Percentiles rank a stretch among this genome's conserved stretches.
These are phyloP conservation scores for Arachnopeziza araneosa DNA, from an alignment of 2,329 filamentous ascomycete genomes.

Conservation along the genomic window DNA sequence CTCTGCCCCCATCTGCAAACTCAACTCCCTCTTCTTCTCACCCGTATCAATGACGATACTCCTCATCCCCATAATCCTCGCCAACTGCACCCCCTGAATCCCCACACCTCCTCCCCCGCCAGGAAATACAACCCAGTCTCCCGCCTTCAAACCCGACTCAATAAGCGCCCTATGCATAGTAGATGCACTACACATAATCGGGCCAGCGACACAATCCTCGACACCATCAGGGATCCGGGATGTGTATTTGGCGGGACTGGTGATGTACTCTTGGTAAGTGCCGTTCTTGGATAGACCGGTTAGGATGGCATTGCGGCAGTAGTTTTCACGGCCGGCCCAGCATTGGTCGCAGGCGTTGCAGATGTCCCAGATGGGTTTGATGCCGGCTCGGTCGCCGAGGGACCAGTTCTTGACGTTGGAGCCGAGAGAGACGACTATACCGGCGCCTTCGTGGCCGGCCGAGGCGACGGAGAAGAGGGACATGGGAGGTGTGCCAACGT, in stretches of 20 bases:
- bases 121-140: constrained; percentile 76
- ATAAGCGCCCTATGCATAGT: constrained; percentile 91
- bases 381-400: constrained; percentile 78
- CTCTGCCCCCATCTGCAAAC: constrained; percentile 62
- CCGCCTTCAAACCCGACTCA: constrained; percentile 68
- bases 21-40: constrained; percentile 71
- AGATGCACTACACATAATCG: constrained; percentile 78
- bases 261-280: constrained; percentile 86
- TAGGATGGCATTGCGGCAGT: constrained; percentile 68
- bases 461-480: constrained; percentile 68
- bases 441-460: constrained; percentile 67
- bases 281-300: constrained; percentile 93
- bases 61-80: constrained; percentile 80
- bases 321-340: constrained; percentile 72
- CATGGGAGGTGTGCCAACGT: constrained; percentile 79
- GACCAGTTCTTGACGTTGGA: constrained; percentile 70
- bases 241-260: constrained; percentile 83
- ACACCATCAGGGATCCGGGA: constrained; percentile 75
- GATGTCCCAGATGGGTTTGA: constrained; percentile 75
- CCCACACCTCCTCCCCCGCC: constrained; percentile 83
- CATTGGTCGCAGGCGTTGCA: constrained; percentile 83
- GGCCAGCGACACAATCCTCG: constrained; percentile 69
- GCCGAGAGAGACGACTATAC: constrained; percentile 75
- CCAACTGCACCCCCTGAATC: constrained; percentile 77
- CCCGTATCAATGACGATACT: constrained; percentile 79